A percentile compares a stretch with the other conserved stretches of the same genome.
phyloP scores from a whole-genome alignment of 1,139 yeast genomes.

The Geotrichum restrictum region DNA sequence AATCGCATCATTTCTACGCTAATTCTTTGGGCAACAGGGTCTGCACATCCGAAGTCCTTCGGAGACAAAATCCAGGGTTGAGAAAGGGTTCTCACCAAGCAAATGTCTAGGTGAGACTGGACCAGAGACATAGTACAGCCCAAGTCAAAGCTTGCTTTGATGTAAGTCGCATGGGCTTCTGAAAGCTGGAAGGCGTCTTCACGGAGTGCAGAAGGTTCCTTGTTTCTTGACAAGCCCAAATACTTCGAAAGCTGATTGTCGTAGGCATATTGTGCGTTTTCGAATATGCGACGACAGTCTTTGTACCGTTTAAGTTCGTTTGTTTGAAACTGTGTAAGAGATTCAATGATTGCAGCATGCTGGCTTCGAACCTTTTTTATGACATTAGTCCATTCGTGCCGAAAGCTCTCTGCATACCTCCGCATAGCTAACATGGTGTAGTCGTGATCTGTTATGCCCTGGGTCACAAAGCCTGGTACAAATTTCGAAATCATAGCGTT shows the following conservation, averaged over 20 bases:
- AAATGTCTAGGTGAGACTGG: slow-evolving; percentile 46
- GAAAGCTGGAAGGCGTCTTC: slow-evolving; percentile 79
- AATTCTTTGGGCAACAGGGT: slow-evolving; percentile 32
- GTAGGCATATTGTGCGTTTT: slow-evolving; percentile 60
- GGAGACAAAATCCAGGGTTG: slow-evolving; percentile 36
- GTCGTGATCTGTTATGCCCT: slow-evolving; percentile 71
- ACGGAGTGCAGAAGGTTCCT: slow-evolving; percentile 58
- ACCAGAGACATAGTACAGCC: slow-evolving; percentile 47
- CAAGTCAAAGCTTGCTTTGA: slow-evolving; percentile 62
- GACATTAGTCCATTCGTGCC: slow-evolving; percentile 50
- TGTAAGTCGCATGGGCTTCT: slow-evolving; percentile 63
- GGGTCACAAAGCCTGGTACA: slow-evolving; percentile 55
- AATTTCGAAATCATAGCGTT: slow-evolving; percentile 39
- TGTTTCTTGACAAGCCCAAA: slow-evolving; percentile 54
- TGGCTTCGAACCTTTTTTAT: slow-evolving; percentile 47
- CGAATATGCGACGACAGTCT: slow-evolving; percentile 56
- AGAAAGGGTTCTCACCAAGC: slow-evolving; percentile 48
- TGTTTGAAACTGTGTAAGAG: slow-evolving; percentile 44
- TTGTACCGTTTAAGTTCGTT: slow-evolving; percentile 52
- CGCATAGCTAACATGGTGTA: slow-evolving; percentile 61
- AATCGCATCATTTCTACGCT: slow-evolving; percentile 41
- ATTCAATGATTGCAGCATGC: slow-evolving; percentile 42
- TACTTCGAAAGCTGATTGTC: slow-evolving; percentile 59
- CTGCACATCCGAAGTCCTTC: slow-evolving; percentile 28
- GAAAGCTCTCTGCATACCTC: slow-evolving; percentile 55